Conservation (phyloP, 441 rosid species). For the Euphorbia celastroides region DNA sequence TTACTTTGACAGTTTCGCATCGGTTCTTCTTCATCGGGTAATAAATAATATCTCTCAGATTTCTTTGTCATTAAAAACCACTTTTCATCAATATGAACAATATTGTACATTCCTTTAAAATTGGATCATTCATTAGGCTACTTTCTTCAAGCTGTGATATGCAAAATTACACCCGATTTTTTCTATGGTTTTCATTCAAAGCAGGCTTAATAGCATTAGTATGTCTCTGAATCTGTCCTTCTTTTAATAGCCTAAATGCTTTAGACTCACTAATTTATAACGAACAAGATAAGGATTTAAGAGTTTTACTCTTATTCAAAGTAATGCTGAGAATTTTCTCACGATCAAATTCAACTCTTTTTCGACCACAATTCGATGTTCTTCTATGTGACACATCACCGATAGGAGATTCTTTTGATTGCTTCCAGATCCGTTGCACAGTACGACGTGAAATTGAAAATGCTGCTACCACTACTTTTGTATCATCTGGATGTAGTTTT, state of each 20-base stretch:
- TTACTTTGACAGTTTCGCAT: neutral
- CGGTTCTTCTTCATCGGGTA: neutral
- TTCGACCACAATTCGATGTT: neutral
- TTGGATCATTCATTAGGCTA: constrained; percentile 1
- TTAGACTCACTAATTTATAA: neutral
- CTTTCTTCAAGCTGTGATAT: neutral
- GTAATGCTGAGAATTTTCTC: neutral
- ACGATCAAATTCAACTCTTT: neutral
- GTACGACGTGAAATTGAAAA: neutral
- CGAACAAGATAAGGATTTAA: neutral
- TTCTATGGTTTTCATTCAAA: constrained; percentile 7
- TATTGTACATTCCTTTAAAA: no score
- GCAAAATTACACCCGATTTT: neutral
- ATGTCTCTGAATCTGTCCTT: neutral
- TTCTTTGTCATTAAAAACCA: neutral
- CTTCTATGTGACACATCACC: neutral
- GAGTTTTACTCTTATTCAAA: neutral
- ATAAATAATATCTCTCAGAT: neutral
- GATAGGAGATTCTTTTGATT: neutral
- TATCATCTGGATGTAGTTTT: neutral
- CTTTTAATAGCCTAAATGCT: neutral
- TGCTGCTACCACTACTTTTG: neutral
- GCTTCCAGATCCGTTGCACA: neutral
- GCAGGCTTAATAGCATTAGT: constrained; percentile 6
- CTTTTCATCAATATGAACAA: no score